Percentiles rank a stretch among this genome's conserved stretches.
These are phyloP conservation scores for Suillus luteus DNA, from an alignment of 768 basidiomycete genomes.

Conservation along the genomic window DNA sequence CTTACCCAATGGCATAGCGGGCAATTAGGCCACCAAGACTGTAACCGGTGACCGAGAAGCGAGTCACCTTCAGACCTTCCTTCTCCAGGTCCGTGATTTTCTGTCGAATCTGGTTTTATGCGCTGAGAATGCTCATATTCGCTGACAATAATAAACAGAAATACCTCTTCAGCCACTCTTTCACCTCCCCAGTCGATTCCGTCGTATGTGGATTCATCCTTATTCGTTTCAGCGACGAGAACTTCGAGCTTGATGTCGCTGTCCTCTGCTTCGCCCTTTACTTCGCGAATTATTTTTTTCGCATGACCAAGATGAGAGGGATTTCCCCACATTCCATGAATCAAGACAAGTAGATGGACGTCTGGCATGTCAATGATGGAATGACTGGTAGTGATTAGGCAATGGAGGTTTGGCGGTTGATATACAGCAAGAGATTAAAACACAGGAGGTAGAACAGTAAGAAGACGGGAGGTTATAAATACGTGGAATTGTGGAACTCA, in stretches of 20 bases:
- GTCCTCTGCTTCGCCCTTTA: conserved; percentile 36
- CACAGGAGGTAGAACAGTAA: not conserved
- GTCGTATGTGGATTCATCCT: conserved; percentile 72
- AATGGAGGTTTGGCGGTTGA: not conserved
- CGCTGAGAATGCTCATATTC: conserved; percentile 11
- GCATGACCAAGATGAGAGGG: conserved; percentile 64
- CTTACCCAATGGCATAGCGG: conserved; percentile 74
- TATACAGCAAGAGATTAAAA: not conserved
- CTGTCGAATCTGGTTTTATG: conserved; percentile 49
- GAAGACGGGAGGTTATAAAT: not conserved
- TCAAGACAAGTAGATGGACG: conserved; percentile 46
- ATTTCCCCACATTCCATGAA: conserved; percentile 82
- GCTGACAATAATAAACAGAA: conserved; percentile 10
- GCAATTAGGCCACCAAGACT: conserved; percentile 80
- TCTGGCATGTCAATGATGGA: conserved; percentile 23
- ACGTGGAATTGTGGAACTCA: not conserved
- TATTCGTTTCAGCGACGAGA: conserved; percentile 65
- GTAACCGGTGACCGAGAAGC: conserved; percentile 79
- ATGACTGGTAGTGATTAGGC: not conserved
- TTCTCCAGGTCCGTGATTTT: conserved; percentile 54
- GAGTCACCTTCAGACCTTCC: conserved; percentile 58
- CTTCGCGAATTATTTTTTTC: conserved; percentile 53
- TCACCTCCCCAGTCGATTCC: conserved; percentile 86
- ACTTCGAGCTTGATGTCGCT: conserved; percentile 45
- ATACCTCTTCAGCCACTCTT: conserved; percentile 76